Evolutionary conservation across 139 green algal genomes (phyloP), one percentile per base, ranked within the genome.

Genomic region (Parachlorella kessleri): DNA sequence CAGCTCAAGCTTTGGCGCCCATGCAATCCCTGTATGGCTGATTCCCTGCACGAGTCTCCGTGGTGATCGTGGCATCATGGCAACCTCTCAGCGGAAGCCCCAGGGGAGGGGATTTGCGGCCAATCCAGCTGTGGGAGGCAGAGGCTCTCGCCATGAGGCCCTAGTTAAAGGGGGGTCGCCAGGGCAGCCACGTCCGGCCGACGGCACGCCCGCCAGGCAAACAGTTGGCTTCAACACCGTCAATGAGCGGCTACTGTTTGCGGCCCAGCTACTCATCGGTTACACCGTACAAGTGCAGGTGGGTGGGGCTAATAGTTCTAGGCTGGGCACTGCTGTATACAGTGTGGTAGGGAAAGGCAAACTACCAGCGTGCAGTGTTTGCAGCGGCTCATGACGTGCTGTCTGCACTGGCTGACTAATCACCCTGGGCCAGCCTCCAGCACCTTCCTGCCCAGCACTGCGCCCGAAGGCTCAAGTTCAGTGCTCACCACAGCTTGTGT

Each of bases 251-350:
- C 54, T 81, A 38, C 36, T 76, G 6, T 81, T 93, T 39, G 72
- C 81, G 6, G 84, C 80, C 14, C 77, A 88, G 32, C 86, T 94
- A 30, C 74, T 96, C 8, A 87, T 93, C 36, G 92, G 92, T 0
- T 92, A 94, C 79, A 90, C 86, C 7, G 88, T 93, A 7, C 79
- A 91, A 68, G 90, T 91, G 0, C 83, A 92, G 91, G 91, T 95
- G 70, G 70, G 89, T 30, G 3, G 54, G 14, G 48, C 14, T 59
- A 18, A 18, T 59, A 18, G 48, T 28, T 59, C 14, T 28, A 28
- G 14, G 48, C 48, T 28, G 48, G 14, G 0, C 0, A 0, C 14
- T n/a, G n/a, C n/a, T n/a, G n/a, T n/a, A n/a, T n/a, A n/a, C n/a
- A n/a, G n/a, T n/a, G n/a, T n/a, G n/a, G n/a, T n/a, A n/a, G n/a